Base-by-base conservation (phyloP, 768 basidiomycete species). In the Russula abietina region DNA sequence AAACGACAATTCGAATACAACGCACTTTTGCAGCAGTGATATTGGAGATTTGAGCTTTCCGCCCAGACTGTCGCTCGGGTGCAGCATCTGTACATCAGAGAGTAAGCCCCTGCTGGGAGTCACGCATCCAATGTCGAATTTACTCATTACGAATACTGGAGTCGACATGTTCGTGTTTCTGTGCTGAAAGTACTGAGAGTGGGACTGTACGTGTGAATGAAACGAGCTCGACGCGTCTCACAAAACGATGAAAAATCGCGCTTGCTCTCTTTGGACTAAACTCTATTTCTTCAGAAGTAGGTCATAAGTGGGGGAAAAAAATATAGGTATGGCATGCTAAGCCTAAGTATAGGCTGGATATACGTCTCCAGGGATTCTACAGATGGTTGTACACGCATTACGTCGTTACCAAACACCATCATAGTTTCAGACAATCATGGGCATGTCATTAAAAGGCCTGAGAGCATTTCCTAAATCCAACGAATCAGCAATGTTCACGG, bases 21-120 rank as follows among this genome's bases (percentile, higher is more conserved):
- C 81, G 59, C 48, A 93, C 93, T 83, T 98, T 98, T 55, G 94
- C 95, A 10, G 96, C 94, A 1, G 90, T 93, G 76, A 98, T 98
- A 73, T 98, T 98, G 41, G 93, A 94, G 64, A 90, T 87, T 78
- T 97, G 95, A 0, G 96, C 96, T 77, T 96, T 98, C 67, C 94
- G 82, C 52, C 95, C 95, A 26, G 90, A 87, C 75, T 94, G 92
- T 74, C 95, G 82, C 76, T 97, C 93, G 26, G 95, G 95, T 69
- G 89, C 92, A 59, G 93, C 84, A 80, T 97, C 94, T 97, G 68
- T 9, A 55, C 52, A 39, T 66, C 45, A 49, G 17, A 50, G 56
- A 22, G 32, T 61, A 54, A 52, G 60, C 19, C 59, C 59, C 54
- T 30, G 62, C 57, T 30, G 1, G 38, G 22, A 14, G 43, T 53